Conservation (phyloP, 2,329 filamentous ascomycete species). For the Plenodomus tracheiphilus region DNA sequence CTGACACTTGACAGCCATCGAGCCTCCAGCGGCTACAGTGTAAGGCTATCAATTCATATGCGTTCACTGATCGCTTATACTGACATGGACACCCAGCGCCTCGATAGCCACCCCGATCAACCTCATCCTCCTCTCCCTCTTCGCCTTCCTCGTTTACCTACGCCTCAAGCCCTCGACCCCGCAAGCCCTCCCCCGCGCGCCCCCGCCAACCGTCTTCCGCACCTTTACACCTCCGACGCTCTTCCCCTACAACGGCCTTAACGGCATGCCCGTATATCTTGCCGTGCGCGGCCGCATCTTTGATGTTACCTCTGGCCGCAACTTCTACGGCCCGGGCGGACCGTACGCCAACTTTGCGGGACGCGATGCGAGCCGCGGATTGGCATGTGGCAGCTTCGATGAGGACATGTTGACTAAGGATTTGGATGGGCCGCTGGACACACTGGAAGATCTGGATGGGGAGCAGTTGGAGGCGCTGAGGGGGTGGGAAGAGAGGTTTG, state of each 20-base stretch:
- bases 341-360: conserved; percentile 97
- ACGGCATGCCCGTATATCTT: conserved; percentile 77
- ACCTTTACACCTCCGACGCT: conserved; percentile 82
- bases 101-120: conserved; percentile 64
- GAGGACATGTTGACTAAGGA: conserved; percentile 93
- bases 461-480: conserved; percentile 82
- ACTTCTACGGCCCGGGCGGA: conserved; percentile 95
- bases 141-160: conserved; percentile 60
- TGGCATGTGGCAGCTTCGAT: conserved; percentile 92
- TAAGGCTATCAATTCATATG: background rate
- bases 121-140: conserved; percentile 61
- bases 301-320: conserved; percentile 81
- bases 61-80: background rate
- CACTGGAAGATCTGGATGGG: conserved; percentile 67
- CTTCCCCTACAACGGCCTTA: conserved; percentile 79
- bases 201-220: conserved; percentile 79
- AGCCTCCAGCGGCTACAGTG: background rate
- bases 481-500: conserved; percentile 93
- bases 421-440: conserved; percentile 79
- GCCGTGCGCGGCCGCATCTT: conserved; percentile 91
- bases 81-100: conserved; percentile 43
- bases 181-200: conserved; percentile 56
- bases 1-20: background rate
- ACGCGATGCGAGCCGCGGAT: conserved; percentile 81
- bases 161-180: conserved; percentile 60